These are phyloP conservation scores for Harringtonia aguacate DNA, from an alignment of 2,329 filamentous ascomycete species.

Conservation along the genomic window DNA sequence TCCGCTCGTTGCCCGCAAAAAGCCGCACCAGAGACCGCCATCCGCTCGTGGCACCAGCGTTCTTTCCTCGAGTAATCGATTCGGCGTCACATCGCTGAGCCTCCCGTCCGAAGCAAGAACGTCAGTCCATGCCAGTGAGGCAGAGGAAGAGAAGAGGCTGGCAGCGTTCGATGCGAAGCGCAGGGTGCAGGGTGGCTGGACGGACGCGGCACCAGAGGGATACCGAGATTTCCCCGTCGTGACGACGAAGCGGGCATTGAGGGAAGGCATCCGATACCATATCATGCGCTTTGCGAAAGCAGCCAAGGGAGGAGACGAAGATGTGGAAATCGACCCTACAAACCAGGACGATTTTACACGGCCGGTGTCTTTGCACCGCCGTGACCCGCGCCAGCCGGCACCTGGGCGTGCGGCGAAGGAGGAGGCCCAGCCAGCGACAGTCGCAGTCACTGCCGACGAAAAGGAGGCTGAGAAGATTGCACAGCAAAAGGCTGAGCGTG, in stretches of 20 bases:
- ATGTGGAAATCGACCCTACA: conserved; percentile 51
- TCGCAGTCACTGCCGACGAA: conserved; percentile 33
- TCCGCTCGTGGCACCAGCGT: conserved; percentile 9
- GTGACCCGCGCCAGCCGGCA: conserved; percentile 65
- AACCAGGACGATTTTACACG: conserved; percentile 72
- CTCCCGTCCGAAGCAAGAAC: conserved; percentile 11
- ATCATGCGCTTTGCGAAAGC: conserved; percentile 67
- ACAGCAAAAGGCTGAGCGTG: conserved; percentile 65
- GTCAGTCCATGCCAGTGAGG: conserved; percentile 6
- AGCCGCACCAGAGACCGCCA: conserved; percentile 27
- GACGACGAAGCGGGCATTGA: conserved; percentile 70
- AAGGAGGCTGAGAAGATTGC: conserved; percentile 55
- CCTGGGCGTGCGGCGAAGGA: conserved; percentile 54
- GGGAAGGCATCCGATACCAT: conserved; percentile 75
- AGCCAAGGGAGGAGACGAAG: conserved; percentile 36
- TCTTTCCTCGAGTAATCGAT: conserved; percentile 7
- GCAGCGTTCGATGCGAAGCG: conserved; percentile 29
- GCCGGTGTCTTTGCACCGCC: conserved; percentile 79
- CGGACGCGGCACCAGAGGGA: conserved; percentile 30
- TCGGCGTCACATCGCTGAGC: conserved; percentile 7
- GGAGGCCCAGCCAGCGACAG: conserved; percentile 30
- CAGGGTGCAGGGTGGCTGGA: conserved; percentile 45
- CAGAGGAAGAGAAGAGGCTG: conserved; percentile 15
- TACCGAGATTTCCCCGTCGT: conserved; percentile 54
- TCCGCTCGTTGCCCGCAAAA: conserved; percentile 54